phyloP scores from a whole-genome alignment of 2,329 filamentous ascomycete species.

The Colletotrichum filicis region DNA sequence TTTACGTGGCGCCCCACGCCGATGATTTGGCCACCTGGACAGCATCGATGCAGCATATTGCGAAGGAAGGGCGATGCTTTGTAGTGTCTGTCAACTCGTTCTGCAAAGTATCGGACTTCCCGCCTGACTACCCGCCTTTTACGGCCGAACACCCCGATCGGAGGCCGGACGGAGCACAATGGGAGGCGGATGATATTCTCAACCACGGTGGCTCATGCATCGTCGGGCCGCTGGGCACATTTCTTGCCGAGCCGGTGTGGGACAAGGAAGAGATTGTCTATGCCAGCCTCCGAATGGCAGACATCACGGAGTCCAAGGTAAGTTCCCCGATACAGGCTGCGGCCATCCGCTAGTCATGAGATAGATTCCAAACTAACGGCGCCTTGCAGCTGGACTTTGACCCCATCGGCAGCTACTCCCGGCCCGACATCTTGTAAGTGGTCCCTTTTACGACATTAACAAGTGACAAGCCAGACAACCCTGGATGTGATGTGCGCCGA shows the following conservation, averaged over 20 bases:
- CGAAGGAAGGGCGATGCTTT: slow-evolving; percentile 57
- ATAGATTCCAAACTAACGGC: slow-evolving; percentile 5
- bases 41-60: slow-evolving; percentile 56
- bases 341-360: neutral
- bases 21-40: slow-evolving; percentile 48
- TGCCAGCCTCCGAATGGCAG: slow-evolving; percentile 46
- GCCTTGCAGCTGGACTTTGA: slow-evolving; percentile 52
- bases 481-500: neutral
- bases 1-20: slow-evolving; percentile 46
- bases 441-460: neutral
- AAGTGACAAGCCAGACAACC: slow-evolving; percentile 20
- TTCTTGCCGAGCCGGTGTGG: slow-evolving; percentile 51
- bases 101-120: slow-evolving; percentile 53
- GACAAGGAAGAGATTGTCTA: slow-evolving; percentile 52
- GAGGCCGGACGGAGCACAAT: slow-evolving; percentile 48
- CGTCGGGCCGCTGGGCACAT: slow-evolving; percentile 51
- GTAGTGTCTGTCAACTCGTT: slow-evolving; percentile 54
- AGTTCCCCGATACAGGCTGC: slow-evolving; percentile 20
- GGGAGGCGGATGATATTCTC: slow-evolving; percentile 49
- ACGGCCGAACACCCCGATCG: slow-evolving; percentile 49
- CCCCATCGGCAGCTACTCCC: slow-evolving; percentile 52
- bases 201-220: slow-evolving; percentile 53
- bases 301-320: slow-evolving; percentile 50
- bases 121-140: slow-evolving; percentile 53
- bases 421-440: slow-evolving; percentile 53